Evolutionary conservation across 106 monocot genomes (phyloP).

Genomic region (Narthecium ossifragum): DNA sequence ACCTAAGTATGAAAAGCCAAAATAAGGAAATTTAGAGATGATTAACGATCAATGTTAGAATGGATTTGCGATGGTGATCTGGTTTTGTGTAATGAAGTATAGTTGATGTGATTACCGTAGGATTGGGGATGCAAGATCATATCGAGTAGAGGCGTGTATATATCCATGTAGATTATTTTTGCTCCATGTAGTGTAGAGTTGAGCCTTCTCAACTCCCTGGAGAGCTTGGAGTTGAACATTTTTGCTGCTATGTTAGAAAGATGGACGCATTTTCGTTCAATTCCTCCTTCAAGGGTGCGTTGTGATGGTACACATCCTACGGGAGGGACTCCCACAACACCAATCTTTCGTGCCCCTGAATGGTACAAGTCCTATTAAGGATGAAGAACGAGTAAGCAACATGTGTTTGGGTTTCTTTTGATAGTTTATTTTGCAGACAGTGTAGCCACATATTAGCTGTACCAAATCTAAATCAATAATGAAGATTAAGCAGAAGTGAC

Average conservation of each 20-base stretch:
- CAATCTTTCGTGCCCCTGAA: constrained; percentile 31
- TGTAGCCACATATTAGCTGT: too few species aligned
- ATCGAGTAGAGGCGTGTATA: constrained; percentile 36
- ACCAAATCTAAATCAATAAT: too few species aligned
- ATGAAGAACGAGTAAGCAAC: too few species aligned
- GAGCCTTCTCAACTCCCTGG: constrained; percentile 18
- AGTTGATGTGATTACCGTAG: constrained; percentile 43
- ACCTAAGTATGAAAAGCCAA: constrained; percentile 19
- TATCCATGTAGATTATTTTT: constrained; percentile 34
- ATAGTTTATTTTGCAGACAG: too few species aligned
- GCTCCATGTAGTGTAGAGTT: constrained; percentile 10
- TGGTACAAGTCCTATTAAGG: constrained; percentile 24
- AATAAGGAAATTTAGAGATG: background rate
- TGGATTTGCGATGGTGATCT: background rate
- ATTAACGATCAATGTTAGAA: background rate
- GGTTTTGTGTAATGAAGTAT: background rate
- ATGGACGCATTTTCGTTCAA: constrained; percentile 28
- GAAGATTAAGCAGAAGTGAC: too few species aligned
- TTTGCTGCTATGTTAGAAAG: constrained; percentile 37
- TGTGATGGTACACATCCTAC: constrained; percentile 46
- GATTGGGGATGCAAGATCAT: constrained; percentile 25
- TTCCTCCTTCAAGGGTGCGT: constrained; percentile 45
- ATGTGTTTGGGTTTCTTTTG: too few species aligned
- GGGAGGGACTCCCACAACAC: constrained; percentile 28
- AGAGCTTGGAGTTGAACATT: constrained; percentile 30